Conservation (phyloP, 352 stramenopile species). For the Phytopythium mirpurense region DNA sequence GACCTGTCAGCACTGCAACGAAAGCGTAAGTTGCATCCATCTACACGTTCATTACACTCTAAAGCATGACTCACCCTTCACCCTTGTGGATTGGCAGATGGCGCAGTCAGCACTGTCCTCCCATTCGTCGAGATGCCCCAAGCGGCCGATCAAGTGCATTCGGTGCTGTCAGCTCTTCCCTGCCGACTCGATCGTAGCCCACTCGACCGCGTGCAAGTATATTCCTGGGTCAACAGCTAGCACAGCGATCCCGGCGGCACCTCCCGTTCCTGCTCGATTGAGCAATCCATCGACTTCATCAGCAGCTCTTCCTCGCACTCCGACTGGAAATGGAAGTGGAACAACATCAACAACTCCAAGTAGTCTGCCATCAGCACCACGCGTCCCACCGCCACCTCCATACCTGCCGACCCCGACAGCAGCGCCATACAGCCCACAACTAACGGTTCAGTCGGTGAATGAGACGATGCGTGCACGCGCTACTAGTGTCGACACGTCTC, state of each 20-base stretch:
- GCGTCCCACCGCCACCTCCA: conserved; percentile 43
- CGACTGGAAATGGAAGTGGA: not conserved
- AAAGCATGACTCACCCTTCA: too few relatives aligned
- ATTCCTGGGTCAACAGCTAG: conserved; percentile 12
- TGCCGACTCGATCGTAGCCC: conserved; percentile 62
- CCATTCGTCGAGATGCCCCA: conserved; percentile 57
- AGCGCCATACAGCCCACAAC: too few relatives aligned
- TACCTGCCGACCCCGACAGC: conserved; percentile 24
- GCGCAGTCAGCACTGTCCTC: conserved; percentile 30
- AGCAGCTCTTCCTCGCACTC: conserved; percentile 1
- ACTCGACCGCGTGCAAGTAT: conserved; percentile 69
- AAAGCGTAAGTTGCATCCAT: conserved; percentile 30
- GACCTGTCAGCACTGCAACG: conserved; percentile 57
- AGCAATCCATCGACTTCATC: not conserved
- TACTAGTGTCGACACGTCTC: not conserved
- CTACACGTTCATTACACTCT: not conserved
- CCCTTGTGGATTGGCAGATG: conserved; percentile 31
- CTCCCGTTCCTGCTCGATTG: not conserved
- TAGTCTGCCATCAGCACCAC: not conserved
- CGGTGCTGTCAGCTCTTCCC: conserved; percentile 74
- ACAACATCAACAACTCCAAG: too few relatives aligned
- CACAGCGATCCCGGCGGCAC: not conserved
- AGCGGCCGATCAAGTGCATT: conserved; percentile 81
- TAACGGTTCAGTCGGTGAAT: not conserved
- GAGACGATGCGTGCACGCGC: not conserved